A percentile compares a stretch with the other conserved stretches of the same genome.
Evolutionary conservation across 2,329 filamentous ascomycete species (phyloP).

Genomic region (Colletotrichum sansevieriae): DNA sequence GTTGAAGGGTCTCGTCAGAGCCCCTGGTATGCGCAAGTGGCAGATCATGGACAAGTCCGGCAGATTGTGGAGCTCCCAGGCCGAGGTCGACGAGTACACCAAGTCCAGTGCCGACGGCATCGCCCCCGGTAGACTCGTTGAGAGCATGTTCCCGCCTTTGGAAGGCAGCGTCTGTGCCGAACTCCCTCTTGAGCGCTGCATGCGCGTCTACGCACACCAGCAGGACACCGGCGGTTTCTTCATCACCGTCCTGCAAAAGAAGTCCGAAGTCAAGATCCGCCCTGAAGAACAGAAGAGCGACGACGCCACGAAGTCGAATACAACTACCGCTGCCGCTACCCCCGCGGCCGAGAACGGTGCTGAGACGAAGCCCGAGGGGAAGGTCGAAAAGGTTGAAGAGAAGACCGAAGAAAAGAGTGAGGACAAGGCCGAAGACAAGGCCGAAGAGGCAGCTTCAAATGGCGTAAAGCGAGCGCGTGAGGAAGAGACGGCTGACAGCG

Average conservation of each 20-base stretch:
- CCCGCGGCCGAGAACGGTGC: slow-evolving; percentile 37
- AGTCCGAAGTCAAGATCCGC: slow-evolving; percentile 78
- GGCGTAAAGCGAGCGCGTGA: slow-evolving; percentile 52
- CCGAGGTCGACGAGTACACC: slow-evolving; percentile 80
- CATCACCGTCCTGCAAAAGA: slow-evolving; percentile 94
- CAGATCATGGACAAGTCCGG: slow-evolving; percentile 90
- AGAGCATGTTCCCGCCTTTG: slow-evolving; percentile 85
- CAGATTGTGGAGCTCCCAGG: slow-evolving; percentile 83
- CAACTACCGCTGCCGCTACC: slow-evolving; percentile 36
- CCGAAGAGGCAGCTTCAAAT: slow-evolving; percentile 34
- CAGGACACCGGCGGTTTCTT: slow-evolving; percentile 99
- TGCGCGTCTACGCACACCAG: slow-evolving; percentile 93
- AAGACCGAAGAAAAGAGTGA: slow-evolving; percentile 21
- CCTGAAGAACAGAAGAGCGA: slow-evolving; percentile 74
- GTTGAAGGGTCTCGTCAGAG: slow-evolving; percentile 81
- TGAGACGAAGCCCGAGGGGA: slow-evolving; percentile 30
- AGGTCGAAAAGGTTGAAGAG: slow-evolving; percentile 28
- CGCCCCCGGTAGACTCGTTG: slow-evolving; percentile 76
- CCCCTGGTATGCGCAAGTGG: slow-evolving; percentile 84
- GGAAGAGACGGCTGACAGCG: slow-evolving; percentile 49
- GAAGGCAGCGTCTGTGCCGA: slow-evolving; percentile 66
- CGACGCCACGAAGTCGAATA: slow-evolving; percentile 42
- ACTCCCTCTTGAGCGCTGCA: slow-evolving; percentile 88
- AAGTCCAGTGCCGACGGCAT: slow-evolving; percentile 70
- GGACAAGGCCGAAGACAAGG: slow-evolving; percentile 22